Percentiles rank a stretch among this genome's conserved stretches.
phyloP scores from a whole-genome alignment of 2,329 filamentous ascomycete genomes.

The Graphilbum fragrans region DNA sequence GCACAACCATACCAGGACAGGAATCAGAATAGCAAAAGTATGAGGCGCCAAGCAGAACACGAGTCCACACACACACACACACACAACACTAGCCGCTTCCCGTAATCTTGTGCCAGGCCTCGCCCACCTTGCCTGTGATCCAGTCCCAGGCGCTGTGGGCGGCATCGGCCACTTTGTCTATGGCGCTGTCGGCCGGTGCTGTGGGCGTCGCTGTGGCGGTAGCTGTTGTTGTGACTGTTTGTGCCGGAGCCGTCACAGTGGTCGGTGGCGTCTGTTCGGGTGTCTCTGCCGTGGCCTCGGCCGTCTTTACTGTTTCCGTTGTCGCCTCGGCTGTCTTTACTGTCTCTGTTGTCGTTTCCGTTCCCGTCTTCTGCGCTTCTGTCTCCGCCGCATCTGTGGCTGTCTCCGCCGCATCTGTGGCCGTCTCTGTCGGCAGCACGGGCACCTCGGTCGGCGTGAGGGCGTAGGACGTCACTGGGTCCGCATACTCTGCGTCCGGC shows the following conservation, averaged over 20 bases:
- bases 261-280: background rate
- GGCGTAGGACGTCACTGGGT: constrained; percentile 30
- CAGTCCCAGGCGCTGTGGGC: constrained; percentile 33
- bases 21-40: too few species aligned
- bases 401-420: background rate
- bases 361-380: constrained; percentile 6
- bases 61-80: too few species aligned
- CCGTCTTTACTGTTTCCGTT: constrained; percentile 10
- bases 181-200: background rate
- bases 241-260: constrained; percentile 2
- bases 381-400: background rate
- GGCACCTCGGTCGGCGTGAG: background rate
- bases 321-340: constrained; percentile 1
- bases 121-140: constrained; percentile 33
- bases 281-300: constrained; percentile 8
- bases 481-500: constrained; percentile 35
- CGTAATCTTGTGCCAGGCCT: constrained; percentile 32
- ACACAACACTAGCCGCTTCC: constrained; percentile 4
- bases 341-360: constrained; percentile 8
- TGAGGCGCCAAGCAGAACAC: too few species aligned
- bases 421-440: too few species aligned
- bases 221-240: constrained; percentile 9
- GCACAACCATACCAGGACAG: too few species aligned
- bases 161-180: constrained; percentile 4
- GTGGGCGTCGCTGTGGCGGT: constrained; percentile 6